A percentile compares a stretch with the other conserved stretches of the same genome.
Conservation (phyloP, 75 land plant genomes). For the Pinus albicaulis region DNA sequence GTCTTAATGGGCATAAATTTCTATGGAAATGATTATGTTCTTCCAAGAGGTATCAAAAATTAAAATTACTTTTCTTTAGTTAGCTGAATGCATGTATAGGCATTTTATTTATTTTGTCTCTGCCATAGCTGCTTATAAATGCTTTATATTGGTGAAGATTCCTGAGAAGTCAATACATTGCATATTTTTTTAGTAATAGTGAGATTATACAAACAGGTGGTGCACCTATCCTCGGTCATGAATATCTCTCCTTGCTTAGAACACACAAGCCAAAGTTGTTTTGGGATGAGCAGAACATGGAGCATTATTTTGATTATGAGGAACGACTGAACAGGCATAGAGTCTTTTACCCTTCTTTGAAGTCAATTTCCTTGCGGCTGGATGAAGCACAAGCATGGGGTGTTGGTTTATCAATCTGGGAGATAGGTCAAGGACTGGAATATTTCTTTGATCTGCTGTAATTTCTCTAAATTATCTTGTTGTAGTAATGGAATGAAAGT, state of each 20-base stretch:
- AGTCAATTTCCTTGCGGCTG: constrained; percentile 58
- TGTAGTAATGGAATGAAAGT: neutral
- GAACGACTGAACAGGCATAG: constrained; percentile 42
- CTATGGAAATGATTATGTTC: constrained; percentile 83
- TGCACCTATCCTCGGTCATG: constrained; percentile 71
- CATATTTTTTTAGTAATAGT: neutral
- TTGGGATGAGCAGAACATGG: constrained; percentile 67
- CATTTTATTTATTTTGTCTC: neutral
- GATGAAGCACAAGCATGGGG: constrained; percentile 71
- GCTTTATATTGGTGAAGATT: constrained; percentile 5
- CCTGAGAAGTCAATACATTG: neutral
- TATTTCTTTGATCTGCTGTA: constrained; percentile 83
- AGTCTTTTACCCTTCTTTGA: constrained; percentile 81
- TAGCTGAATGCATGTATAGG: neutral
- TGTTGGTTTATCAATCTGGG: constrained; percentile 90
- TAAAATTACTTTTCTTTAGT: neutral
- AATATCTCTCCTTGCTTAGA: constrained; percentile 63
- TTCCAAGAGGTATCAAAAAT: constrained; percentile 66
- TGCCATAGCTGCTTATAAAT: neutral
- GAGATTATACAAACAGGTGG: constrained; percentile 43
- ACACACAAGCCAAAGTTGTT: constrained; percentile 56
- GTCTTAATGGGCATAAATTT: constrained; percentile 88
- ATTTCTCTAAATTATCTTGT: constrained; percentile 1
- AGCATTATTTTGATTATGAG: constrained; percentile 76
- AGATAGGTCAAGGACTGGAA: constrained; percentile 94